Base-by-base conservation (phyloP, 73 alveolate genomes). In the Urostyla sp. region DNA sequence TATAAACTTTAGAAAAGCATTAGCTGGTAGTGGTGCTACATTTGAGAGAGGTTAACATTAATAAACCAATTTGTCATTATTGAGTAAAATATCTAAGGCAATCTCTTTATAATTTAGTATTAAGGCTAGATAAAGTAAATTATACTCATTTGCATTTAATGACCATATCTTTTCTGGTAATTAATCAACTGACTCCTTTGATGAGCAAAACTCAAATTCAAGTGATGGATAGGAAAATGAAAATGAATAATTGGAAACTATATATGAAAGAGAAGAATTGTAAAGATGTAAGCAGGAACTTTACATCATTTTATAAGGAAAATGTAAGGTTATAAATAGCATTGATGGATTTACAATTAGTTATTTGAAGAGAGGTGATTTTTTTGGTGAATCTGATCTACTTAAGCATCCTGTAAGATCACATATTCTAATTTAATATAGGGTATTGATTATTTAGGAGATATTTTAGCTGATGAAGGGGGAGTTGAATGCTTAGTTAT, bases 381-480 rank as follows among this genome's bases (percentile, higher is more conserved):
- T 46, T 2, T 20, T 69, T 69, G 83, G 83, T 5, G 69, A 24
- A 11, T 46, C 61, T 4, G 83, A 69, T 45, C 40, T 69, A n/a
- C 54, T 69, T 5, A 69, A 69, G 48, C 5, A 24, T 37, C 26
- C 83, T 8, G 83, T 63, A 63, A 63, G 60, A 10, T 10, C 24
- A 4, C 5, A 1, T n/a, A 15, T 37, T 63, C 4, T 58, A 7
- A 31, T 31, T 20, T 10, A 3, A 21, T 43, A 7, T 63, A 63
- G 79, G 44, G 69, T 35, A 37, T 37, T 46, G 83, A 69, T 6
- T 69, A n/a, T 35, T 49, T 46, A 46, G 83, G 83, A 10, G 69
- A 69, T 69, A 69, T 69, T 2, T 15, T 27, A 6, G 31, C 83
- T 45, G 83, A 54, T 24, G 53, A 46, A 6, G 54, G 34, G 11